These are phyloP conservation scores for Crassisporium funariophilum DNA, from an alignment of 768 basidiomycete species.

Conservation along the genomic window DNA sequence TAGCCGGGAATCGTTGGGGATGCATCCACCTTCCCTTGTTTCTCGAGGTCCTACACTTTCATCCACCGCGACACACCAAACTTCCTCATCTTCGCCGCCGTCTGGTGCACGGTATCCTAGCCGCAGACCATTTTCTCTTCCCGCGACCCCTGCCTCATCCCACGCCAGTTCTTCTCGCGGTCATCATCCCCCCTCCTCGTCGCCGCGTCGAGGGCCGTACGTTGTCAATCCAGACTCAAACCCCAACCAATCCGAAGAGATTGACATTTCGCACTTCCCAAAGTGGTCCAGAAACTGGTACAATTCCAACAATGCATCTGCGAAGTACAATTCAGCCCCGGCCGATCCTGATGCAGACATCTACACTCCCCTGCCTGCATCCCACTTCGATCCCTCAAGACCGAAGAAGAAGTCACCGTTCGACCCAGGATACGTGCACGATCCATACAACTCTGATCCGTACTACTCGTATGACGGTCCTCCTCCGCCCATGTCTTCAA, in stretches of 20 bases:
- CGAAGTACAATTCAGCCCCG: slow-evolving; percentile 14
- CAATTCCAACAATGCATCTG: slow-evolving; percentile 24
- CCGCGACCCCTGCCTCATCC: slow-evolving; percentile 37
- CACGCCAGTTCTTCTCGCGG: slow-evolving; percentile 23
- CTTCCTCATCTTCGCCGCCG: slow-evolving; percentile 16
- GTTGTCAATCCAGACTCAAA: slow-evolving; percentile 21
- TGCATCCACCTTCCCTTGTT: slow-evolving; percentile 41
- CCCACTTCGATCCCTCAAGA: slow-evolving; percentile 23
- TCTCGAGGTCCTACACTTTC: slow-evolving; percentile 47
- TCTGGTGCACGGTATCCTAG: slow-evolving; percentile 16
- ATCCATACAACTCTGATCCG: slow-evolving; percentile 31
- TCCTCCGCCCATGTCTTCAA: slow-evolving; percentile 31
- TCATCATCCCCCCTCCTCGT: slow-evolving; percentile 18
- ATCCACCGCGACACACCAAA: slow-evolving; percentile 32
- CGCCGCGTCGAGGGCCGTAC: slow-evolving; percentile 21
- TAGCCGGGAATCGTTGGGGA: slow-evolving; percentile 24
- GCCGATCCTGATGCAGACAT: slow-evolving; percentile 19
- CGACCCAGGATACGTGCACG: slow-evolving; percentile 35
- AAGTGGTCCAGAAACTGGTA: slow-evolving; percentile 69
- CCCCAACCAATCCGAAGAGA: slow-evolving; percentile 39
- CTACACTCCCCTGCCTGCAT: slow-evolving; percentile 27
- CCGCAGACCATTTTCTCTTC: slow-evolving; percentile 51
- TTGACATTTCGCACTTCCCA: slow-evolving; percentile 65
- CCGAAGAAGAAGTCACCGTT: slow-evolving; percentile 30
- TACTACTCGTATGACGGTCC: slow-evolving; percentile 33